Conservation (phyloP, 1,284 basidiomycete genomes). For the Anthracocystis walkeri region DNA sequence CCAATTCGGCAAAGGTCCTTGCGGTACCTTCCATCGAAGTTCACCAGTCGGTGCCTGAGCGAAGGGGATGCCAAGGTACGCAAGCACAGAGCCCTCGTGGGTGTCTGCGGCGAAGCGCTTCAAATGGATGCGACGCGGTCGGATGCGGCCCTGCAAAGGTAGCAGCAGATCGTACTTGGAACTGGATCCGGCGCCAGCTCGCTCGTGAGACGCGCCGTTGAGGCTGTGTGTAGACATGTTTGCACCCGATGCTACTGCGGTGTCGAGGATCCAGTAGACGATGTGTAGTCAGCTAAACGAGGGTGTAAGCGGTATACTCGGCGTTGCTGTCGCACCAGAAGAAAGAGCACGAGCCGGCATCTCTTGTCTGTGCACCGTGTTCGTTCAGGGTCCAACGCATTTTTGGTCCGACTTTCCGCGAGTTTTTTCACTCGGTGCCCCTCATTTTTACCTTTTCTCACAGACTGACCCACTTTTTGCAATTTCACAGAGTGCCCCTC, state of each 20-base stretch:
- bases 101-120: constrained; percentile 20
- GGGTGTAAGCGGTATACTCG: background rate
- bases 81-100: constrained; percentile 70
- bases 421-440: too few species aligned
- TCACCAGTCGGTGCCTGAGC: constrained; percentile 75
- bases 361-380: background rate
- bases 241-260: too few species aligned
- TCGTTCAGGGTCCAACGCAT: constrained; percentile 16
- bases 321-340: background rate
- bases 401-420: constrained; percentile 14
- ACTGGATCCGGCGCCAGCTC: background rate
- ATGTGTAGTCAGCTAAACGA: background rate
- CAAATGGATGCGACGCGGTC: constrained; percentile 44
- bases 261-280: background rate
- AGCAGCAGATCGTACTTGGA: constrained; percentile 37
- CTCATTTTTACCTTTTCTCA: too few species aligned
- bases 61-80: constrained; percentile 78
- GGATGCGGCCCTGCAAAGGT: constrained; percentile 43
- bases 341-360: background rate
- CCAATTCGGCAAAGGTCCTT: constrained; percentile 35
- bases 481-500: too few species aligned
- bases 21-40: constrained; percentile 76
- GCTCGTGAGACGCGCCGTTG: background rate
- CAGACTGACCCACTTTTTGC: too few species aligned
- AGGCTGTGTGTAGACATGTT: background rate